Evolutionary conservation across 2,329 filamentous ascomycete genomes (phyloP).

Genomic region (Septoria petroselini): DNA sequence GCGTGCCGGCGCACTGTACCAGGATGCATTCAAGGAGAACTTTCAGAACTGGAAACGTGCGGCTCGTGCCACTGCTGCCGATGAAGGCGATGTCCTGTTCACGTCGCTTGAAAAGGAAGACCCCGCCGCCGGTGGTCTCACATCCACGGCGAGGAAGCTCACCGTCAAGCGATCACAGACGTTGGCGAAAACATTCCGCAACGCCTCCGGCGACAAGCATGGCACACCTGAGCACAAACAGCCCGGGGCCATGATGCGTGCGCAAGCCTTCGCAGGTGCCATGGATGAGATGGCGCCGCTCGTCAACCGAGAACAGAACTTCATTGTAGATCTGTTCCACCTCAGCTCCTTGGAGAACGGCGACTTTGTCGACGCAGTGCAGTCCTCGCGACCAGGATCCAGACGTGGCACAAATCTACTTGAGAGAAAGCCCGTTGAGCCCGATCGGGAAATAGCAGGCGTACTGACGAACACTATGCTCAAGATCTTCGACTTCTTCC

Average conservation of each 20-base stretch:
- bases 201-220: conserved; percentile 60
- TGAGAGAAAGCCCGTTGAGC: conserved; percentile 75
- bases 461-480: conserved; percentile 85
- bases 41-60: conserved; percentile 64
- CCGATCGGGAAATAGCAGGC: conserved; percentile 80
- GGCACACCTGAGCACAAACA: conserved; percentile 55
- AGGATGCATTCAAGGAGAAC: conserved; percentile 75
- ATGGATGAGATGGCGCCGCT: conserved; percentile 79
- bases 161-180: conserved; percentile 94
- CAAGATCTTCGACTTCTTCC: conserved; percentile 78
- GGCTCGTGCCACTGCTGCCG: conserved; percentile 33
- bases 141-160: conserved; percentile 77
- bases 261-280: conserved; percentile 75
- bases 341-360: conserved; percentile 75
- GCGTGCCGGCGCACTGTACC: conserved; percentile 72
- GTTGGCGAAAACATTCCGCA: conserved; percentile 68
- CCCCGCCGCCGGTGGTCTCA: conserved; percentile 53
- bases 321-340: conserved; percentile 95
- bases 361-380: conserved; percentile 81
- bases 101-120: conserved; percentile 86
- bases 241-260: conserved; percentile 55
- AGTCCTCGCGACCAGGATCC: conserved; percentile 61
- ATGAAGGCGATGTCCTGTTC: conserved; percentile 63
- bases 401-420: conserved; percentile 71
- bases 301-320: conserved; percentile 92